Conservation (phyloP, 2,329 filamentous ascomycete species). For the Cyanodermella asteris region DNA sequence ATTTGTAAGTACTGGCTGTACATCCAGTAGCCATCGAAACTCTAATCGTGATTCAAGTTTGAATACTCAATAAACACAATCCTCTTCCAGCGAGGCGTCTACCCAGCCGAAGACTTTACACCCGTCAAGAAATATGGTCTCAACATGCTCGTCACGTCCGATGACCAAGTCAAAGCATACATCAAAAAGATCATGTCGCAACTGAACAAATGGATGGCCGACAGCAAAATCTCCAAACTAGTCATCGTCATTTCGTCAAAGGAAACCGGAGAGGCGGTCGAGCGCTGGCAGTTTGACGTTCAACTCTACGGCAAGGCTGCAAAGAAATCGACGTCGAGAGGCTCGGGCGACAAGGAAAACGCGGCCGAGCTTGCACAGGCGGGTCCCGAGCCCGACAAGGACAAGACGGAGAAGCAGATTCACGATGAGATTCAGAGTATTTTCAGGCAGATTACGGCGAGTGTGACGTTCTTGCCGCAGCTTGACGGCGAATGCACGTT, state of each 20-base stretch:
- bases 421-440: constrained; percentile 90
- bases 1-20: constrained; percentile 43
- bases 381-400: constrained; percentile 11
- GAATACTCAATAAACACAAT: constrained; percentile 98
- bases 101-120: constrained; percentile 91
- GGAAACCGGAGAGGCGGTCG: constrained; percentile 86
- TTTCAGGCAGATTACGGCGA: constrained; percentile 94
- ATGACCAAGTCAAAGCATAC: constrained; percentile 96
- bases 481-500: constrained; percentile 91
- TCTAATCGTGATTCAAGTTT: constrained; percentile 33
- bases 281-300: constrained; percentile 90
- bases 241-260: constrained; percentile 94
- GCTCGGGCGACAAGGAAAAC: constrained; percentile 48
- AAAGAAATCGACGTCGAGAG: constrained; percentile 27
- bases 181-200: constrained; percentile 99
- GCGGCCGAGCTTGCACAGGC: constrained; percentile 12
- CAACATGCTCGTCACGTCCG: constrained; percentile 90
- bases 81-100: constrained; percentile 65
- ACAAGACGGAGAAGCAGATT: constrained; percentile 85
- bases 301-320: constrained; percentile 33
- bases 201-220: constrained; percentile 92
- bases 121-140: constrained; percentile 98
- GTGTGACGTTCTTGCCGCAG: constrained; percentile 88
- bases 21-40: background rate
- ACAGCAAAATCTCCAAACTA: constrained; percentile 89